Percentiles rank a stretch among this genome's conserved stretches.
Evolutionary conservation across 1,139 yeast species (phyloP).

Genomic region (Candida albicans): DNA sequence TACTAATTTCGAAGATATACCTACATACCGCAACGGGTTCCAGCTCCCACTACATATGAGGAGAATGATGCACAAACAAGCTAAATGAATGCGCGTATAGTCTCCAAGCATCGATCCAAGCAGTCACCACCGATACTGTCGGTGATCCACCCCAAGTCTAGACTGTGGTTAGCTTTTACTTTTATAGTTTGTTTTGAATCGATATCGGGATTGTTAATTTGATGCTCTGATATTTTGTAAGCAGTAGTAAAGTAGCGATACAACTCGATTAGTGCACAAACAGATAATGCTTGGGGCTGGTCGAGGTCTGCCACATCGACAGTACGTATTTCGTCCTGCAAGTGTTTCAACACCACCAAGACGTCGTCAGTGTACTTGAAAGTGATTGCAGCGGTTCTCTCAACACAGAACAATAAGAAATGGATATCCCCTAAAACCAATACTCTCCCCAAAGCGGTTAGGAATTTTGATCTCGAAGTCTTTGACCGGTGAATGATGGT

Average conservation of each 20-base stretch:
- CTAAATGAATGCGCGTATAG: constrained; percentile 4
- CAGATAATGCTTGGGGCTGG: constrained; percentile 2
- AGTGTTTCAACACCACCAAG: constrained; percentile 16
- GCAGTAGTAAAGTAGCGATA: constrained; percentile 21
- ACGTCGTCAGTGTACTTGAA: constrained; percentile 45
- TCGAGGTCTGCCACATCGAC: constrained; percentile 40
- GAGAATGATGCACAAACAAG: constrained; percentile 2
- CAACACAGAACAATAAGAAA: constrained; percentile 8
- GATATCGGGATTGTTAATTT: constrained; percentile 11
- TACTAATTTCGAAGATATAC: constrained; percentile 9
- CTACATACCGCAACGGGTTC: constrained; percentile 11
- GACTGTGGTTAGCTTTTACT: background rate
- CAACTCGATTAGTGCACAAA: constrained; percentile 21
- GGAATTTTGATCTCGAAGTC: constrained; percentile 49
- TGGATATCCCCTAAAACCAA: constrained; percentile 19
- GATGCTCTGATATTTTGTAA: constrained; percentile 22
- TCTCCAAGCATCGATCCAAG: background rate
- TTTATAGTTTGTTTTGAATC: constrained; percentile 12
- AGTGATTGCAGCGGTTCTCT: constrained; percentile 31
- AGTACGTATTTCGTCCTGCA: constrained; percentile 21
- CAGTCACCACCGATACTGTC: constrained; percentile 6
- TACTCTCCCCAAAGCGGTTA: constrained; percentile 26
- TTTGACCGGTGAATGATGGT: constrained; percentile 35
- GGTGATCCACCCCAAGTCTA: constrained; percentile 9
- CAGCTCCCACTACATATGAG: constrained; percentile 11